Evolutionary conservation across 139 green algal species (phyloP), one percentile per base, ranked within the genome.

Genomic region (Tetratostichococcus sp.): DNA sequence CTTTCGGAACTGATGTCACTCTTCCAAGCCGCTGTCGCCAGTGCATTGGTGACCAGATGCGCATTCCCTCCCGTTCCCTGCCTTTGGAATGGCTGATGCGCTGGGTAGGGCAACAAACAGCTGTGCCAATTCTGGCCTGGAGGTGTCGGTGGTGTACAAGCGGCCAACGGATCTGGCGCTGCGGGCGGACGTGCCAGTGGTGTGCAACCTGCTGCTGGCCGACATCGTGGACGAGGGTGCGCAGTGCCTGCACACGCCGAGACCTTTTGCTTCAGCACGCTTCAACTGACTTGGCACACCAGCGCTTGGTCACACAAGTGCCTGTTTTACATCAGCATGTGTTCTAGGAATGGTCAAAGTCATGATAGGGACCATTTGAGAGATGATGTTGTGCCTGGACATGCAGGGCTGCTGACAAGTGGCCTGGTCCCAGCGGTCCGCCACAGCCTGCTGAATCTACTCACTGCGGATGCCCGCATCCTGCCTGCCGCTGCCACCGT

Each of bases 161-260:
- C 79, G 88, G 3, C 85, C 90, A 22, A 90, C 80, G 0, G 91
- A 96, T 75, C 74, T 96, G 72, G 35, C 35, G 17, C 71, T 91
- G 30, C 69, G 79, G 4, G 30, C 80, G 34, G 88, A 96, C 32
- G 83, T 96, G 43, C 82, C 87, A 0, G 74, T 91, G 17, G 78
- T 75, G 39, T 87, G 76, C 82, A 93, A 94, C 78, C 75, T 94
- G 35, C 75, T 91, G 35, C 31, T 95, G 0, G 86, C 82, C 2
- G 87, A 91, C 69, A 81, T 95, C 16, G 66, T 95, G 33, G 89
- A 95, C 71, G 89, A 94, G 65, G 87, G 85, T 85, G 62, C 30
- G 75, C 8, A 50, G 8, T 50, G 8, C 39, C n/a, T n/a, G n/a
- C n/a, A n/a, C n/a, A n/a, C n/a, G n/a, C n/a, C n/a, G n/a, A n/a